Evolutionary conservation across 129 eudicot species (phyloP), one percentile per base, ranked within the genome.

Genomic region (Pseudognaphalium luteoalbum): DNA sequence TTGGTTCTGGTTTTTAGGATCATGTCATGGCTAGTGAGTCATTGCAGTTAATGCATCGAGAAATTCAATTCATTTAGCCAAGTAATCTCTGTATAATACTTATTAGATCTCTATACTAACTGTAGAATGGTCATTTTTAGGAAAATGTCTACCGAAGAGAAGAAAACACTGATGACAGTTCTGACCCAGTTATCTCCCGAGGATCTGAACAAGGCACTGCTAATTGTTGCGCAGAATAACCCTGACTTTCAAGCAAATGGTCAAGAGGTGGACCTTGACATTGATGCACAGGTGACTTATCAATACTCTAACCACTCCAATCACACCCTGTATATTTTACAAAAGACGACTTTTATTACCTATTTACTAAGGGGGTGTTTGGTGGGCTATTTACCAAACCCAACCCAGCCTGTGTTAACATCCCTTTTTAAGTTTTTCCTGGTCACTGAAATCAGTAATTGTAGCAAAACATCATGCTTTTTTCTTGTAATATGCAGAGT

Each of bases 91-190:
- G 39, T 15, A 6, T 22, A 62, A 29, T 12, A 50, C 16, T 39
- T 0, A 25, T 58, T 61, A 19, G 42, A 35, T 17, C 9, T 16
- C 22, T 8, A 15, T 47, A 8, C 41, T 30, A 52, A 52, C 42
- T 56, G 50, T 17, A 21, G 50, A 69, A 66, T 19, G 25, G 17
- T 9, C 37, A 34, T 12, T 65, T 69, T 73, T 81, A 91, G 99
- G 84, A 94, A 84, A 84, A 87, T 91, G 89, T 88, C 99, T 3
- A 84, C 88, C 0, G 90, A 85, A 73, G 97, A 91, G 85, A 94
- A 91, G 86, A 91, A 81, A 82, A 80, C 86, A 37, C 88, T 94
- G 44, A 81, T 82, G 66, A 77, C 54, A 9, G 96, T 88, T 54
- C 84, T 87, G 56, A 79, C 93, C 67, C 87, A 57, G 33, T 75